These are phyloP conservation scores for Euptelea pleiosperma DNA, from an alignment of 164 flowering plant species.

Conservation along the genomic window DNA sequence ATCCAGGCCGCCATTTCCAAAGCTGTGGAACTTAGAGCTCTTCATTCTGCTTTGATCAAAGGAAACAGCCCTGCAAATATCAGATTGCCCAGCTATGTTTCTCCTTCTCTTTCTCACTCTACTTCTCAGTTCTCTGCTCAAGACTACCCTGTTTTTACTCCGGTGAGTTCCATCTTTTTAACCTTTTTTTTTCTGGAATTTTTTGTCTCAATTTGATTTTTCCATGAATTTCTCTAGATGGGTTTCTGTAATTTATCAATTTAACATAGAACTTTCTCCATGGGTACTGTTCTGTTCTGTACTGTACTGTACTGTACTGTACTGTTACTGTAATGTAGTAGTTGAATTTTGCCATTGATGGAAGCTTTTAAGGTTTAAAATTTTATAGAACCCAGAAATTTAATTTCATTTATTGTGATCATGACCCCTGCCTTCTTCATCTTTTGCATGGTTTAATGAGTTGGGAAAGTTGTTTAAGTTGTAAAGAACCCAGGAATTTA, in stretches of 20 bases:
- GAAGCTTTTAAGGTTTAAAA: neutral
- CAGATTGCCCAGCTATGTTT: conserved; percentile 32
- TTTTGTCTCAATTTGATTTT: neutral
- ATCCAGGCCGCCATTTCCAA: conserved; percentile 85
- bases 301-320: conserved; percentile 1
- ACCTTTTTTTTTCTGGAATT: neutral
- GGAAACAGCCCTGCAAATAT: conserved; percentile 57
- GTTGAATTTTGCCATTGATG: neutral
- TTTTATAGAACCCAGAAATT: neutral
- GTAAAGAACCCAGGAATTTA: neutral
- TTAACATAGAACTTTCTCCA: neutral
- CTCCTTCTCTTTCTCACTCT: conserved; percentile 45
- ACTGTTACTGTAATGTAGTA: neutral
- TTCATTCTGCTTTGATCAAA: conserved; percentile 80
- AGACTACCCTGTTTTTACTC: conserved; percentile 97
- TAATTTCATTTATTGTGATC: conserved; percentile 4
- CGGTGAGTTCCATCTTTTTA: conserved; percentile 50
- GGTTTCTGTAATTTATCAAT: neutral
- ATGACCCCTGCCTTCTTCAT: neutral
- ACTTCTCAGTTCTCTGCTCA: conserved; percentile 68
- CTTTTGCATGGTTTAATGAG: conserved; percentile 9
- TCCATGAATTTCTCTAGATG: conserved; percentile 5
- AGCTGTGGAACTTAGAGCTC: conserved; percentile 87
- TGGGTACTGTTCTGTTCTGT: neutral
- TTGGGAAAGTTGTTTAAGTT: neutral